Evolutionary conservation across 805 yeast species (phyloP).

Genomic region (Ogataea pilisensis): DNA sequence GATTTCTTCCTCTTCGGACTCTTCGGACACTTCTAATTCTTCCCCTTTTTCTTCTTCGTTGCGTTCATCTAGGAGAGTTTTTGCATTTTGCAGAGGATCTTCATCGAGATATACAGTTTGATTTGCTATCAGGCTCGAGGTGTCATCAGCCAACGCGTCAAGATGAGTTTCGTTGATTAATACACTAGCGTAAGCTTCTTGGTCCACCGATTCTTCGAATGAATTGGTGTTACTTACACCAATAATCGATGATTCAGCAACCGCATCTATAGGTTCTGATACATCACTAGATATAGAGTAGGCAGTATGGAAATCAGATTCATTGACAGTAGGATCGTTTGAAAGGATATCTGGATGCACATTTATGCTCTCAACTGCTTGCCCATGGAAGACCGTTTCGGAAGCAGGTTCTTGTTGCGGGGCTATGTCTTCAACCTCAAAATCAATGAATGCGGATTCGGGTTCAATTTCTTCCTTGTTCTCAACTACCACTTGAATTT

Average conservation of each 20-base stretch:
- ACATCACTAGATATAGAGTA: no score
- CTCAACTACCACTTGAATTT: no score
- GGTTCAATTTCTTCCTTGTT: no score
- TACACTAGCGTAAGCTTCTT: slow-evolving; percentile 26
- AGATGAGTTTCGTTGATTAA: slow-evolving; percentile 19
- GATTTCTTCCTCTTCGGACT: slow-evolving; percentile 3
- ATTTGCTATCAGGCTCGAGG: slow-evolving; percentile 19
- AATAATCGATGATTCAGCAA: slow-evolving; percentile 27
- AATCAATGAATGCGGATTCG: no score
- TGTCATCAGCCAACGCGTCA: slow-evolving; percentile 6
- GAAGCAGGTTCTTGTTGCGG: no score
- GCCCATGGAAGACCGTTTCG: no score
- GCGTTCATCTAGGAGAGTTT: neutral
- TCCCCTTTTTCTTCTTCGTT: neutral
- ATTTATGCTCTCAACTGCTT: no score
- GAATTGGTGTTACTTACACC: slow-evolving; percentile 6
- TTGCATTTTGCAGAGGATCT: no score
- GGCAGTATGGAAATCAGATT: neutral
- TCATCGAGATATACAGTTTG: slow-evolving; percentile 24
- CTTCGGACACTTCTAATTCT: slow-evolving; percentile 1
- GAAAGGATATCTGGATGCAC: neutral
- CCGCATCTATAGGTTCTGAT: slow-evolving; percentile 8
- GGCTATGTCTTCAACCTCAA: no score
- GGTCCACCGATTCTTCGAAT: slow-evolving; percentile 13
- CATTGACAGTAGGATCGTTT: neutral